Evolutionary conservation across 306 rosid species (phyloP).

Genomic region (Casuarina equisetifolia): DNA sequence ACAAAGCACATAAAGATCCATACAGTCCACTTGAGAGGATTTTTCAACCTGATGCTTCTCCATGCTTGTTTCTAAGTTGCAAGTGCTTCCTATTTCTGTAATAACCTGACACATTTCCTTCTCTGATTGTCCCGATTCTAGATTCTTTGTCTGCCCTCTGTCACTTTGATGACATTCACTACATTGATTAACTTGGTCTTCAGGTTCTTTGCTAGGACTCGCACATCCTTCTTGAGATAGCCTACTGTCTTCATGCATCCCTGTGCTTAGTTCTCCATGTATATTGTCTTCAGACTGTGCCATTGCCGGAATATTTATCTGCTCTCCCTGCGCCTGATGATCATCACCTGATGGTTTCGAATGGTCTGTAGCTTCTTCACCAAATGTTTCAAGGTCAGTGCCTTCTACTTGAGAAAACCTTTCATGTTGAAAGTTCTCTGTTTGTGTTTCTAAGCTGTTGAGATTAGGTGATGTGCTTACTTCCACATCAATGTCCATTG

Average conservation of each 20-base stretch:
- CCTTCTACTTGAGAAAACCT: constrained; percentile 39
- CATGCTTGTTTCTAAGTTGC: constrained; percentile 30
- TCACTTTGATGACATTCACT: constrained; percentile 36
- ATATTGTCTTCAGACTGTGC: constrained; percentile 22
- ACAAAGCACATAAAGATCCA: constrained; percentile 30
- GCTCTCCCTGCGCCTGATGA: constrained; percentile 33
- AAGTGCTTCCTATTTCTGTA: constrained; percentile 26
- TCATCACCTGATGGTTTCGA: constrained; percentile 32
- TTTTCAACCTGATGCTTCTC: constrained; percentile 45
- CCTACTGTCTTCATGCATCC: constrained; percentile 24
- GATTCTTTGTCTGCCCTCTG: constrained; percentile 14
- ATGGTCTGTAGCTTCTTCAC: constrained; percentile 28
- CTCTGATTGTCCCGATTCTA: constrained; percentile 33
- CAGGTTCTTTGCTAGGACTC: constrained; percentile 34
- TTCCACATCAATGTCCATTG: constrained; percentile 45
- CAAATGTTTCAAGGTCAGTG: constrained; percentile 17
- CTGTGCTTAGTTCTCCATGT: constrained; percentile 25
- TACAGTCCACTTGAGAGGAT: constrained; percentile 27
- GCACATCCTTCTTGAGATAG: constrained; percentile 35
- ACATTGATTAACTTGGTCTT: constrained; percentile 19
- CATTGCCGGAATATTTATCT: constrained; percentile 19
- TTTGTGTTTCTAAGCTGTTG: constrained; percentile 14
- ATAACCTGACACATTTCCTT: constrained; percentile 25
- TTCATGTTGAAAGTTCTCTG: constrained; percentile 31
- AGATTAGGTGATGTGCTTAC: constrained; percentile 31